These are phyloP conservation scores for Talaromyces islandicus DNA, from an alignment of 2,329 filamentous ascomycete genomes.

Conservation along the genomic window DNA sequence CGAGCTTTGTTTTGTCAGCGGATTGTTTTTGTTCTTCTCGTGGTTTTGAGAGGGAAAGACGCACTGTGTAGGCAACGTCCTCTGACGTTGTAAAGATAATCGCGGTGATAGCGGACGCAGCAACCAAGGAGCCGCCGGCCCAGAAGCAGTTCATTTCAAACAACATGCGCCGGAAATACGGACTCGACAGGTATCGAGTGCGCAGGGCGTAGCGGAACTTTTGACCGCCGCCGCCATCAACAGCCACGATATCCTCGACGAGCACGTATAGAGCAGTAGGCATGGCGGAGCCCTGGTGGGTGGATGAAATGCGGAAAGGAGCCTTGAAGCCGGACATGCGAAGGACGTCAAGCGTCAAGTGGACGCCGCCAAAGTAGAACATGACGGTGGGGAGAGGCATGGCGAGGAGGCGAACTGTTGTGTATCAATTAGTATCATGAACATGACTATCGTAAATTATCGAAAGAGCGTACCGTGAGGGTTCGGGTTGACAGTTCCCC, in stretches of 20 bases:
- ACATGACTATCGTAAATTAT: not conserved
- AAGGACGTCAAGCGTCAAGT: slow-evolving; percentile 37
- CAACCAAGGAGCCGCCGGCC: slow-evolving; percentile 47
- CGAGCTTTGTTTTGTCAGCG: slow-evolving; percentile 24
- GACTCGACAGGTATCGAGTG: slow-evolving; percentile 49
- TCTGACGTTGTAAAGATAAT: slow-evolving; percentile 45
- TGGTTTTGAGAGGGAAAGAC: slow-evolving; percentile 6
- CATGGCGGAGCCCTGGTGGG: slow-evolving; percentile 53
- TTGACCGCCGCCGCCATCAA: slow-evolving; percentile 57
- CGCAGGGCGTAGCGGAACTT: slow-evolving; percentile 47
- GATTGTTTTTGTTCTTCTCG: not conserved
- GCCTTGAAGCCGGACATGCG: slow-evolving; percentile 40
- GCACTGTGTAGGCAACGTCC: slow-evolving; percentile 43
- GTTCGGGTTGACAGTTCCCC: slow-evolving; percentile 35
- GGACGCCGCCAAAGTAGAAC: slow-evolving; percentile 40
- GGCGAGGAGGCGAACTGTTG: slow-evolving; percentile 35
- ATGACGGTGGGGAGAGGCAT: slow-evolving; percentile 42
- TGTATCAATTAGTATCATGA: not conserved
- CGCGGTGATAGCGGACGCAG: slow-evolving; percentile 42
- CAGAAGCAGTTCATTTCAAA: slow-evolving; percentile 53
- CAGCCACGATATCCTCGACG: slow-evolving; percentile 62
- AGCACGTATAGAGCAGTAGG: slow-evolving; percentile 59
- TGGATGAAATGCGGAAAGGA: slow-evolving; percentile 60
- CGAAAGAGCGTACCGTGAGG: slow-evolving; percentile 29
- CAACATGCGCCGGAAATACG: slow-evolving; percentile 50